These are phyloP conservation scores for Ilyonectria sp. DNA, from an alignment of 2,329 filamentous ascomycete genomes.

Conservation along the genomic window DNA sequence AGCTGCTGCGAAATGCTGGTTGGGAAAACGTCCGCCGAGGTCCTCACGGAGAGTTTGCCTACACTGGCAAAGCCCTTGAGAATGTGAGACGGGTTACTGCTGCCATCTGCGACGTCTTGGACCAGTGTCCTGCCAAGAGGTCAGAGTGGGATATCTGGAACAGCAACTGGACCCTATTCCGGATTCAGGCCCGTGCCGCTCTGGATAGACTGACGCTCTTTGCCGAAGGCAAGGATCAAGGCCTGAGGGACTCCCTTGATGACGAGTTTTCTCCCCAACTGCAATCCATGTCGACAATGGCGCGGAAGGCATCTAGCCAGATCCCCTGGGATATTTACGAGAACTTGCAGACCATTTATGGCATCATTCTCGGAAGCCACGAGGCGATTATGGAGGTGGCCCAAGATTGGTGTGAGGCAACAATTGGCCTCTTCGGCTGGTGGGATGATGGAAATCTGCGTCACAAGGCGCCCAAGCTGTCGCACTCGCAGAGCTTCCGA, in stretches of 20 bases:
- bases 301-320: slow-evolving; percentile 85
- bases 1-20: slow-evolving; percentile 80
- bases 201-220: slow-evolving; percentile 81
- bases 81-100: slow-evolving; percentile 82
- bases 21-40: slow-evolving; percentile 84
- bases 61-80: slow-evolving; percentile 81
- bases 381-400: slow-evolving; percentile 83
- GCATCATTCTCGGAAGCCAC: slow-evolving; percentile 82
- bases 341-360: slow-evolving; percentile 84
- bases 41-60: slow-evolving; percentile 75
- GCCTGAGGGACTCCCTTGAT: slow-evolving; percentile 48
- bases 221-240: slow-evolving; percentile 79
- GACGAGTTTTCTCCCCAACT: slow-evolving; percentile 58
- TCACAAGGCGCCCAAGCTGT: slow-evolving; percentile 58
- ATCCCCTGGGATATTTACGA: slow-evolving; percentile 94
- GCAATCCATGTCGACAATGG: slow-evolving; percentile 73
- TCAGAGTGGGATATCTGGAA: slow-evolving; percentile 88
- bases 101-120: slow-evolving; percentile 78
- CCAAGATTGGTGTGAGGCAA: slow-evolving; percentile 94
- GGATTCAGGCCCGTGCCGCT: slow-evolving; percentile 79
- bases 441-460: slow-evolving; percentile 84
- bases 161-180: slow-evolving; percentile 87
- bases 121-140: slow-evolving; percentile 78
- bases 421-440: slow-evolving; percentile 87
- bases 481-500: slow-evolving; percentile 57